phyloP scores from a whole-genome alignment of 176 grass and related monocot genomes.

The Lolium multiflorum region DNA sequence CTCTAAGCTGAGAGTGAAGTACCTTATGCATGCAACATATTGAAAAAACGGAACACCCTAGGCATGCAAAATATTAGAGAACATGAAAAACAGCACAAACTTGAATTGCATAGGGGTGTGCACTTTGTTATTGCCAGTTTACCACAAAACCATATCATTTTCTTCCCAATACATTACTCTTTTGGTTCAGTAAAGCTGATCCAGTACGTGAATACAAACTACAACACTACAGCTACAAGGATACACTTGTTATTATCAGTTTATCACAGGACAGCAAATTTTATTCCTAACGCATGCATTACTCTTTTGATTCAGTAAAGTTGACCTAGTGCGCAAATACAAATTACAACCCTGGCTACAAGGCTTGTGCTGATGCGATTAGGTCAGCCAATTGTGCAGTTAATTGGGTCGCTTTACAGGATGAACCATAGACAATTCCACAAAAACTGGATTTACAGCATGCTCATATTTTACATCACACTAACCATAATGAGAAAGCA shows the following conservation, averaged over 20 bases:
- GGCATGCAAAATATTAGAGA: not conserved
- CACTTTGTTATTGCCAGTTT: not conserved
- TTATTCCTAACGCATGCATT: not conserved
- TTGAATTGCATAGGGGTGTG: not conserved
- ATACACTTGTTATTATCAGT: not conserved
- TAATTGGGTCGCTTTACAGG: conserved; percentile 22
- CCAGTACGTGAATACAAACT: not conserved
- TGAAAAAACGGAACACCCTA: not conserved
- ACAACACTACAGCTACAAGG: not conserved
- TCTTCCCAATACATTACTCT: not conserved
- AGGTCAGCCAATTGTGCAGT: not conserved
- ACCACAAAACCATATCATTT: not conserved
- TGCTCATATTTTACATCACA: not conserved
- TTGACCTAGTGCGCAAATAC: not conserved
- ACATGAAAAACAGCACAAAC: not conserved
- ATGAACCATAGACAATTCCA: conserved; percentile 15
- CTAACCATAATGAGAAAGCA: conserved; percentile 12
- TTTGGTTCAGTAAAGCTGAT: conserved; percentile 26
- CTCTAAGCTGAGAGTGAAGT: not conserved
- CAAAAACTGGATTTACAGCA: not conserved
- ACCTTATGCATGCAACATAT: not conserved
- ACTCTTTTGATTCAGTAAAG: conserved; percentile 23
- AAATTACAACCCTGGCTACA: not conserved
- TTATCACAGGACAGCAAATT: not conserved
- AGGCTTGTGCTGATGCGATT: not conserved